Percentiles rank a stretch among this genome's conserved stretches.
These are phyloP conservation scores for Phoma sp. DNA, from an alignment of 2,329 filamentous ascomycete species.

Conservation along the genomic window DNA sequence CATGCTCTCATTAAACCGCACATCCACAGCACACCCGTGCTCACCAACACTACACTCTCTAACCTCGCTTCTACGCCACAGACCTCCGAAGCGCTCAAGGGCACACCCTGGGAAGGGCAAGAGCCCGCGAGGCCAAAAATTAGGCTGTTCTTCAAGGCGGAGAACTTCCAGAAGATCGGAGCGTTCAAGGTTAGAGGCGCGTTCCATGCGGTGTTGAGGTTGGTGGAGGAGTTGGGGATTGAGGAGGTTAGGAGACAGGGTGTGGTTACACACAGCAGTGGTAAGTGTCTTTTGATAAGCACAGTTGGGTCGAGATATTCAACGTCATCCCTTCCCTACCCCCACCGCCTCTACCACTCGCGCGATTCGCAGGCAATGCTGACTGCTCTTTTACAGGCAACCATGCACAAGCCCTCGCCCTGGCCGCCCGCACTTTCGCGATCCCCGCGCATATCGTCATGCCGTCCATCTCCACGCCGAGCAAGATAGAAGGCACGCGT, in stretches of 20 bases:
- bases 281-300: conserved; percentile 55
- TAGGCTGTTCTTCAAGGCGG: conserved; percentile 90
- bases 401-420: conserved; percentile 89
- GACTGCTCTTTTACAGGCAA: conserved; percentile 67
- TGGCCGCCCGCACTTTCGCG: conserved; percentile 75
- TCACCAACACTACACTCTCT: conserved; percentile 79
- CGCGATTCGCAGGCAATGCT: background rate
- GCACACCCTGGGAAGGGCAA: conserved; percentile 64
- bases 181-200: conserved; percentile 93
- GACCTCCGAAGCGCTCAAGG: conserved; percentile 58
- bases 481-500: conserved; percentile 83
- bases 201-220: conserved; percentile 79
- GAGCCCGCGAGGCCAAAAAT: conserved; percentile 69
- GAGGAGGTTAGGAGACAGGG: conserved; percentile 64
- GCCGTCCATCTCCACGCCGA: conserved; percentile 82
- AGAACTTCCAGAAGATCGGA: conserved; percentile 88
- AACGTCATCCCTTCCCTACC: background rate
- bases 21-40: conserved; percentile 83
- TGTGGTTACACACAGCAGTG: conserved; percentile 89
- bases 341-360: background rate
- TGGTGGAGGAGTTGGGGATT: conserved; percentile 63
- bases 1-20: conserved; percentile 74
- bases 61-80: conserved; percentile 76
- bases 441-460: conserved; percentile 90
- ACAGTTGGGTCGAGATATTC: background rate